These are phyloP conservation scores for Trichosporon sp. DNA, from an alignment of 1,284 basidiomycete species.

Conservation along the genomic window DNA sequence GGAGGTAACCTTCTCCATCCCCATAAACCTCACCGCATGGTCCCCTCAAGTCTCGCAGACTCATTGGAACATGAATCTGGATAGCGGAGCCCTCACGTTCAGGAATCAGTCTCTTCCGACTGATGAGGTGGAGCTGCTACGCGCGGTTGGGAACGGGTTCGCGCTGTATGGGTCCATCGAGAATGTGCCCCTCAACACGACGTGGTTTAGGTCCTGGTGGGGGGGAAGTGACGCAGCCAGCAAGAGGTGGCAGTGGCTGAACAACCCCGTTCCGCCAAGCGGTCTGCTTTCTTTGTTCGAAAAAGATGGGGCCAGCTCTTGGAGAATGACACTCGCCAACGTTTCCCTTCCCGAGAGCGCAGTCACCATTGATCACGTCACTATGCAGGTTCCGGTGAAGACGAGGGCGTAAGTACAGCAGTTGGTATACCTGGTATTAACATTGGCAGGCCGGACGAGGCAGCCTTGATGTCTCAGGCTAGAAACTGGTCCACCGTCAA, in stretches of 20 bases:
- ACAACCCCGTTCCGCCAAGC: background rate
- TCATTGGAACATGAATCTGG: background rate
- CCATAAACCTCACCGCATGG: background rate
- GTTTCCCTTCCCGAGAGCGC: background rate
- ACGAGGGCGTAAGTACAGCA: background rate
- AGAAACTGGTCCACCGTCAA: background rate
- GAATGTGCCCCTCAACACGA: background rate
- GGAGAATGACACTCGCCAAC: background rate
- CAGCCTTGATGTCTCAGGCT: background rate
- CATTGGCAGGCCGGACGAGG: background rate
- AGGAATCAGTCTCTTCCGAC: background rate
- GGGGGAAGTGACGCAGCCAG: background rate
- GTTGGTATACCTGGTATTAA: background rate
- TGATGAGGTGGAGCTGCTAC: background rate
- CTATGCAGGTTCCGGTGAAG: background rate
- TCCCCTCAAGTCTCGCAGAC: background rate
- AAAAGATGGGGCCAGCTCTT: background rate
- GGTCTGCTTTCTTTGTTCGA: background rate
- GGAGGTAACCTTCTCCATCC: background rate
- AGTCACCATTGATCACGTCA: background rate
- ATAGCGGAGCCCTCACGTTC: background rate
- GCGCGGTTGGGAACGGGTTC: background rate
- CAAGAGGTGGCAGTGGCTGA: background rate
- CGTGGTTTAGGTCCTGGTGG: background rate
- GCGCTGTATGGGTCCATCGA: background rate